Base-by-base conservation (phyloP, 2,329 filamentous ascomycete genomes). In the Magnaporthiopsis incrustans region DNA sequence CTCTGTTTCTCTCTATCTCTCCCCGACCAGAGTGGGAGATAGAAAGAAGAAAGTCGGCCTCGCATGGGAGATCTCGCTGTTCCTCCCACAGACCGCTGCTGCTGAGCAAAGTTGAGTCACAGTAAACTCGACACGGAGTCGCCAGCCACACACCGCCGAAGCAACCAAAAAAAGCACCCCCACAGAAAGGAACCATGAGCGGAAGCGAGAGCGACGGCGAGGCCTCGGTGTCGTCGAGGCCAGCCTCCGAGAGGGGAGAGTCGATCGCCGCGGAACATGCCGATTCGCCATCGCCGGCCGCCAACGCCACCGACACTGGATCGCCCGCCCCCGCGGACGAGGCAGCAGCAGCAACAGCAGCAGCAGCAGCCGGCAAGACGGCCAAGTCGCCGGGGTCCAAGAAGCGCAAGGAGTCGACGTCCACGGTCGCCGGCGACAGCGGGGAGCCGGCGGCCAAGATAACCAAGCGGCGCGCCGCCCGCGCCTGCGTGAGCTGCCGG, bases 401-500 rank as follows among this genome's bases (percentile, higher is more conserved):
- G 61, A 64, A 60, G 59, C 63, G 61, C 60, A 65, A 66, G 60
- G 64, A 62, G 63, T 65, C 64, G 25, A 59, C 64, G 15, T 58
- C 66, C 11, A 59, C 66, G n/a, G 63, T 50, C 58, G 62, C 72
- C 14, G 73, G 75, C 33, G 69, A 73, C 65, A 76, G 71, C 67
- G 74, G 73, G 27, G 10, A 53, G 38, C 63, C 65, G 50, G 67
- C 73, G 12, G 73, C 77, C 66, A 86, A 86, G 72, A 71, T 81
- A 67, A 84, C 78, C 63, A 97, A 97, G 78, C 85, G 92, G 71
- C 85, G 93, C 72, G 92, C 93, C n/a, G 92, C 92, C 12, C 90
- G 94, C 70, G 93, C 93, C 25, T 97, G 93, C 75, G 91, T 92
- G 67, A 92, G 89, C 70, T 97, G 93, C 77, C 85, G 93, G 71